These are phyloP conservation scores for Crataegus laevigata DNA, from an alignment of 306 rosid genomes.

Conservation along the genomic window DNA sequence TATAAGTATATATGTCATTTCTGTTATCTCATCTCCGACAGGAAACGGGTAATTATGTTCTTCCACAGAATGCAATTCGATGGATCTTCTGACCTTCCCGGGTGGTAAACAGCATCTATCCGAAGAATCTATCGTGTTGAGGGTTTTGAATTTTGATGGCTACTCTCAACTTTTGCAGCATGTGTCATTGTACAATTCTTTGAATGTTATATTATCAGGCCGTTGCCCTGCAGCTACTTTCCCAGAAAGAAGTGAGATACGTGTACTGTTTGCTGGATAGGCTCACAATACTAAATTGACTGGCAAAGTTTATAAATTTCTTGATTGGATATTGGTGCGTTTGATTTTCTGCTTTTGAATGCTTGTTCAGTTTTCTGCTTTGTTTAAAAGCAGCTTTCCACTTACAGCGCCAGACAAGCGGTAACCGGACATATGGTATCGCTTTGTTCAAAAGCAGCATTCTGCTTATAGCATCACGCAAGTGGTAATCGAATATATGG, in stretches of 20 bases:
- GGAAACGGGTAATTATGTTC: neutral
- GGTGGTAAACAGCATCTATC: too few relatives aligned
- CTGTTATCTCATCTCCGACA: neutral
- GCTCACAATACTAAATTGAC: neutral
- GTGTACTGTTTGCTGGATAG: neutral
- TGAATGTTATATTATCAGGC: neutral
- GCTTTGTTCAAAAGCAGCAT: too few relatives aligned
- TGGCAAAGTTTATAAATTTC: neutral
- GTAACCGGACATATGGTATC: too few relatives aligned
- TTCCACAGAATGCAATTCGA: neutral
- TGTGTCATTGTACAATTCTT: neutral
- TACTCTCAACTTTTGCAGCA: neutral
- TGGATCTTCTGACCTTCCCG: neutral
- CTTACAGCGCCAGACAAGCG: neutral
- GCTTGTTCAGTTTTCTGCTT: neutral
- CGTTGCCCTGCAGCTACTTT: neutral
- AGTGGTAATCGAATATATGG: too few relatives aligned
- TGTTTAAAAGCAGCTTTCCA: neutral
- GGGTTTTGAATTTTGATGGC: neutral
- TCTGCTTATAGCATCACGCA: too few relatives aligned
- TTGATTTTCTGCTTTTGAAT: neutral
- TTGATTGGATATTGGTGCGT: neutral
- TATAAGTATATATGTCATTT: neutral
- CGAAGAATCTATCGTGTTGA: too few relatives aligned
- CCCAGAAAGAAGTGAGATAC: neutral